These are phyloP conservation scores for Microbotryum lychnidis-dioicae DNA, from an alignment of 1,284 basidiomycete genomes.

Conservation along the genomic window DNA sequence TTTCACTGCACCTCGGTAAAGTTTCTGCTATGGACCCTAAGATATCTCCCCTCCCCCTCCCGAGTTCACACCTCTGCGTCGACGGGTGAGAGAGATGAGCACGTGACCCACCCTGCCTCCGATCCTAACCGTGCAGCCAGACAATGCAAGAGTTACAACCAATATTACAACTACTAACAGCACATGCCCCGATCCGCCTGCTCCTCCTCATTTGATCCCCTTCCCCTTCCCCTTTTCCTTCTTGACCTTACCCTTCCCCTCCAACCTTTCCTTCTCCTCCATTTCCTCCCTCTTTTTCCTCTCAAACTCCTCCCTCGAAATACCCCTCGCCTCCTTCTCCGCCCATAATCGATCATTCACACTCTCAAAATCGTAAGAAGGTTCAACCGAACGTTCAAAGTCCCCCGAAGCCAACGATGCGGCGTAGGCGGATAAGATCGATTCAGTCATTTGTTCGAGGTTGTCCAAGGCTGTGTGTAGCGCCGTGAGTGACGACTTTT, in stretches of 20 bases:
- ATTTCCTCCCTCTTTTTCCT: constrained; percentile 9
- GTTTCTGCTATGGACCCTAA: too few relatives aligned
- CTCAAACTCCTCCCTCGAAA: constrained; percentile 21
- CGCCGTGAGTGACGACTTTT: constrained; percentile 30
- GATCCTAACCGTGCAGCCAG: too few relatives aligned
- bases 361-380: constrained; percentile 28
- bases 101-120: too few relatives aligned
- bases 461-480: constrained; percentile 32
- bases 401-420: constrained; percentile 27
- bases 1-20: too few relatives aligned
- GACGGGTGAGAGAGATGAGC: too few relatives aligned
- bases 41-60: too few relatives aligned
- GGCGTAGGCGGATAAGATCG: constrained; percentile 31
- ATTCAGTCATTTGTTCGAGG: constrained; percentile 29
- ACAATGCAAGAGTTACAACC: too few relatives aligned
- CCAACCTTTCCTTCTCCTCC: constrained; percentile 1
- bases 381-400: constrained; percentile 29
- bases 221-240: constrained; percentile 17
- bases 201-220: constrained; percentile 8
- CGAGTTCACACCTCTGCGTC: too few relatives aligned
- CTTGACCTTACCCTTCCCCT: constrained; percentile 1
- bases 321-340: constrained; percentile 25
- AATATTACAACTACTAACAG: too few relatives aligned
- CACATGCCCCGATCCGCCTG: too few relatives aligned
- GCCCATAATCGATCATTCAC: constrained; percentile 29